Evolutionary conservation across 1,139 yeast species (phyloP), one percentile per base, ranked within the genome.

Genomic region (Sugiyamaella xylanicola): DNA sequence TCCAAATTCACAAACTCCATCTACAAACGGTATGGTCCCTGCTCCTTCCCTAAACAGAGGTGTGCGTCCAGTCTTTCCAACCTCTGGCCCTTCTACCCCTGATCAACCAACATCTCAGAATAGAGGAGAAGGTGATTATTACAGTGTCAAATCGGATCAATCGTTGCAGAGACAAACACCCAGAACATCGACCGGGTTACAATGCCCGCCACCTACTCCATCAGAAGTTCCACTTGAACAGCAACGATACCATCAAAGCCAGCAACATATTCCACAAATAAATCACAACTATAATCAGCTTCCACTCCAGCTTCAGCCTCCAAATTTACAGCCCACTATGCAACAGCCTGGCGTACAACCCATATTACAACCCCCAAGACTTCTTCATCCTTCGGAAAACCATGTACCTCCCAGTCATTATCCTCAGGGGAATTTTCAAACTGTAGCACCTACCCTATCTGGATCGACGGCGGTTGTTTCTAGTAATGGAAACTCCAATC

Each of bases 401-500:
- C 48, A 29, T 11, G 8, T 37, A 15, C 22, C n/a, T 15, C 27
- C 39, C 13, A 16, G 39, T 13, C 8, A 32, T 32, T 32, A 32
- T 32, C 5, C 15, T 32, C 37, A 4, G 13, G 37, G 37, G 37
- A 32, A 5, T 5, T 5, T 25, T 25, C 29, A 25, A 25, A 5
- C 29, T 13, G 22, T 27, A 43, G 22, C 22, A 40, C 41, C 52
- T 48, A 15, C 52, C 44, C 25, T 39, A 48, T 27, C 46, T 22
- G 47, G 52, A 48, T 48, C 52, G 35, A 20, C 52, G 41, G 52
- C 47, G 46, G 13, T 16, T n/a, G 36, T 22, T 17, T 19, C 50
- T 22, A 36, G 21, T 22, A 46, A 46, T 20, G 50, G 40, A 40
- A 48, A 25, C 52, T 42, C 45, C 17, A 41, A 29, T 22, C 52